phyloP scores from a whole-genome alignment of 1,284 basidiomycete genomes.

The Irpex lacteus region DNA sequence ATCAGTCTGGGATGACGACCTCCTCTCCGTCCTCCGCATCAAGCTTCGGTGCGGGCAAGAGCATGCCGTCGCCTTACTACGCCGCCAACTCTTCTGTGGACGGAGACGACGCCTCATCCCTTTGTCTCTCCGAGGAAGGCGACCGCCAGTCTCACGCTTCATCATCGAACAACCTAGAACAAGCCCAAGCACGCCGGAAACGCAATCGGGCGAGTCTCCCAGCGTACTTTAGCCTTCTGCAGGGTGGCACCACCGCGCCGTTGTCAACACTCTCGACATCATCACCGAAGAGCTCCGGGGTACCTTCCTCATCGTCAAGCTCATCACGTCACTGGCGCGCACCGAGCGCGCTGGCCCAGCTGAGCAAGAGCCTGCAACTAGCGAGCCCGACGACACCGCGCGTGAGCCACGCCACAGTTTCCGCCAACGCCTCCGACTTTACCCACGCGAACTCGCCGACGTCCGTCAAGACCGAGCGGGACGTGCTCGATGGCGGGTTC shows the following conservation, averaged over 20 bases:
- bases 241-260: slow-evolving; percentile 38
- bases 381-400: slow-evolving; percentile 32
- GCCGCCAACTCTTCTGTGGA: slow-evolving; percentile 19
- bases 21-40: slow-evolving; percentile 11
- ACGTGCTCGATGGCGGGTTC: neutral
- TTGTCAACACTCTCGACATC: neutral
- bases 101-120: slow-evolving; percentile 34
- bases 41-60: slow-evolving; percentile 42
- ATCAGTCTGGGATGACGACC: slow-evolving; percentile 42
- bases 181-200: slow-evolving; percentile 38
- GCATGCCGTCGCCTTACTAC: slow-evolving; percentile 37
- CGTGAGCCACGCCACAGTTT: slow-evolving; percentile 27
- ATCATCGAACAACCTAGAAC: neutral
- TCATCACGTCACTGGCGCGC: slow-evolving; percentile 39
- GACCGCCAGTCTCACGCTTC: slow-evolving; percentile 36
- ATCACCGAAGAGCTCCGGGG: neutral
- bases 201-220: slow-evolving; percentile 73
- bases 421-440: slow-evolving; percentile 18
- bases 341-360: slow-evolving; percentile 36
- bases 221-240: slow-evolving; percentile 71
- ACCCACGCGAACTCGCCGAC: neutral
- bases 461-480: slow-evolving; percentile 15
- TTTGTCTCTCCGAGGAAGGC: slow-evolving; percentile 30
- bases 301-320: slow-evolving; percentile 31
- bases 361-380: slow-evolving; percentile 30